phyloP scores from a whole-genome alignment of 352 stramenopile genomes.

The Phytopythium ostracodes region DNA sequence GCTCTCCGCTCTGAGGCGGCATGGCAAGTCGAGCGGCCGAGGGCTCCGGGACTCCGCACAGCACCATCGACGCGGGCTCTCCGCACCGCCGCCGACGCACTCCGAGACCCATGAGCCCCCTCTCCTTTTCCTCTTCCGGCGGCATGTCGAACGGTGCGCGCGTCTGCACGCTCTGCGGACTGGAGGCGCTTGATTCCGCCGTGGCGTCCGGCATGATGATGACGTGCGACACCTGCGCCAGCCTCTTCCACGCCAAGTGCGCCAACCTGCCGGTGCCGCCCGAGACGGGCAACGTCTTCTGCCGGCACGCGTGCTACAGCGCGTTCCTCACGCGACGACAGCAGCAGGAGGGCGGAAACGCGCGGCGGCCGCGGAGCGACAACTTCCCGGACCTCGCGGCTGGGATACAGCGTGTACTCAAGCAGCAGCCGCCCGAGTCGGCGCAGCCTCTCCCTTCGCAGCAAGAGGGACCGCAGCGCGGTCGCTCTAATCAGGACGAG shows the following conservation, averaged over 20 bases:
- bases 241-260: constrained; percentile 59
- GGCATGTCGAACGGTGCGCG: neutral
- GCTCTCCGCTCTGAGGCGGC: neutral
- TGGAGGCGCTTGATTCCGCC: constrained; percentile 8
- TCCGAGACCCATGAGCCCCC: neutral
- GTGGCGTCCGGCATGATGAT: constrained; percentile 27
- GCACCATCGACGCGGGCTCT: neutral
- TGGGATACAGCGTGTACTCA: constrained; percentile 41
- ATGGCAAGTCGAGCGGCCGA: constrained; percentile 22
- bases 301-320: constrained; percentile 57
- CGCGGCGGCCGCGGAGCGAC: constrained; percentile 17
- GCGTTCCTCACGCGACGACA: constrained; percentile 36
- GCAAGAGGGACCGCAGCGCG: constrained; percentile 13
- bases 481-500: neutral
- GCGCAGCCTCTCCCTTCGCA: constrained; percentile 9
- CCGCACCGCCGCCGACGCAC: neutral
- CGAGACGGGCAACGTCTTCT: constrained; percentile 67
- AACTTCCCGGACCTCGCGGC: constrained; percentile 40
- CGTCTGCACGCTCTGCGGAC: constrained; percentile 25
- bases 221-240: constrained; percentile 46
- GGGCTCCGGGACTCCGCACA: neutral
- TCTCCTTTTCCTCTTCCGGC: neutral
- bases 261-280: constrained; percentile 57
- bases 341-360: constrained; percentile 10
- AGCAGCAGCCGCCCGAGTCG: constrained; percentile 13